A percentile compares a stretch with the other conserved stretches of the same genome.
Evolutionary conservation across 2,329 filamentous ascomycete genomes (phyloP).

Genomic region (Colletotrichum eremochloae): DNA sequence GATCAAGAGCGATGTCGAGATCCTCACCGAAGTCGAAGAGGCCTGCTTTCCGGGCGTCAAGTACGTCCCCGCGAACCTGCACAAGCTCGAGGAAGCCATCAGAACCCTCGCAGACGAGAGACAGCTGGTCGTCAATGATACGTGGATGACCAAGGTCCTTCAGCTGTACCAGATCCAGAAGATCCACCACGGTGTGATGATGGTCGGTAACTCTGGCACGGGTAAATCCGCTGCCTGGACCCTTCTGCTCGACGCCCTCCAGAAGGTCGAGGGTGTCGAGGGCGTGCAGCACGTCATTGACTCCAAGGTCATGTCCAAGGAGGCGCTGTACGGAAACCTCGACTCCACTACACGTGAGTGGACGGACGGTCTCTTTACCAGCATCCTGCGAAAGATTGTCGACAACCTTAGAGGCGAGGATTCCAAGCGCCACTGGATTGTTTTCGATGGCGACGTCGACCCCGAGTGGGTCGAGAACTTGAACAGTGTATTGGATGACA

Average conservation of each 20-base stretch:
- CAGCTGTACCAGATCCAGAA: slow-evolving; percentile 98
- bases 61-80: slow-evolving; percentile 90
- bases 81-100: slow-evolving; percentile 84
- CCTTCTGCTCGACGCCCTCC: slow-evolving; percentile 88
- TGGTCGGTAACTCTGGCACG: slow-evolving; percentile 98
- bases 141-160: slow-evolving; percentile 97
- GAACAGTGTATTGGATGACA: slow-evolving; percentile 99
- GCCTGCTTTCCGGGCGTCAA: slow-evolving; percentile 92
- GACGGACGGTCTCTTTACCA: slow-evolving; percentile 98
- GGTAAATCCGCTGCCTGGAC: slow-evolving; percentile 98
- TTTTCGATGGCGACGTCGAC: slow-evolving; percentile 99
- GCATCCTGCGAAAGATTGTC: slow-evolving; percentile 97
- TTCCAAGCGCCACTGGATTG: slow-evolving; percentile 97
- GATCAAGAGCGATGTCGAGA: slow-evolving; percentile 90
- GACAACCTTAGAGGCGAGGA: slow-evolving; percentile 98
- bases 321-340: slow-evolving; percentile 93
- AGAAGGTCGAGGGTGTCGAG: slow-evolving; percentile 90
- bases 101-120: slow-evolving; percentile 85
- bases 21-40: slow-evolving; percentile 86
- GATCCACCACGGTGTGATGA: slow-evolving; percentile 99
- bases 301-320: slow-evolving; percentile 99
- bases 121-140: slow-evolving; percentile 89
- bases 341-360: slow-evolving; percentile 98
- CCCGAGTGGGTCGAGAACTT: slow-evolving; percentile 99
- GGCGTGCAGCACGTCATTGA: slow-evolving; percentile 98